Evolutionary conservation across 352 stramenopile species (phyloP).

Genomic region (Phytophthora sp.): DNA sequence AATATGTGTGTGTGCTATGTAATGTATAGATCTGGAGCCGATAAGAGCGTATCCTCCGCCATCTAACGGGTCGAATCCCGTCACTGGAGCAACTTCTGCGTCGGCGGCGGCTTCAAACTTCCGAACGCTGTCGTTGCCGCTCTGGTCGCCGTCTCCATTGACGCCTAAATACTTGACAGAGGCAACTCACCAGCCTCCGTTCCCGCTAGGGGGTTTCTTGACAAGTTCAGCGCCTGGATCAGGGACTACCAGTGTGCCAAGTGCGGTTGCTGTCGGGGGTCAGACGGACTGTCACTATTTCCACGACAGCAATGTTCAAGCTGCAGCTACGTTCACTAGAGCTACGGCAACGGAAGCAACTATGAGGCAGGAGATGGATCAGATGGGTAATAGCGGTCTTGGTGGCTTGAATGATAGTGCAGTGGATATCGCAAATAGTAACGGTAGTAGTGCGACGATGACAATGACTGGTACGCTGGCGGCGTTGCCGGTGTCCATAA

Average conservation of each 20-base stretch:
- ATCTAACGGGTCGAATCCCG: slow-evolving; percentile 9
- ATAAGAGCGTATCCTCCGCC: slow-evolving; percentile 28
- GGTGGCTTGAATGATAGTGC: slow-evolving; percentile 11
- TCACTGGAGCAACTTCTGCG: slow-evolving; percentile 1
- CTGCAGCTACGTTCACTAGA: slow-evolving; percentile 13
- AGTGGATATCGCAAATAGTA: slow-evolving; percentile 2
- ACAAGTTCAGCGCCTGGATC: slow-evolving; percentile 15
- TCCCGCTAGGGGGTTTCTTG: slow-evolving; percentile 22
- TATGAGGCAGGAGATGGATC: slow-evolving; percentile 11
- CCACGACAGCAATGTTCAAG: slow-evolving; percentile 19
- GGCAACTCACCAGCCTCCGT: slow-evolving; percentile 19
- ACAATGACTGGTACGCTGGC: slow-evolving; percentile 17
- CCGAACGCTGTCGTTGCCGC: slow-evolving; percentile 22
- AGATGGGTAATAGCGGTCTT: slow-evolving; percentile 8
- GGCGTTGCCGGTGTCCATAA: slow-evolving; percentile 15
- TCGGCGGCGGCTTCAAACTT: slow-evolving; percentile 15
- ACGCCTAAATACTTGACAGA: slow-evolving; percentile 35
- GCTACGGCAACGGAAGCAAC: slow-evolving; percentile 10
- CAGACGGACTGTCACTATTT: slow-evolving; percentile 19
- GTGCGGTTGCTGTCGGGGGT: slow-evolving; percentile 3
- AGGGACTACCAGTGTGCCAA: slow-evolving; percentile 5
- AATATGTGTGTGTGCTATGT: not conserved
- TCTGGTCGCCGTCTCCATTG: slow-evolving; percentile 32
- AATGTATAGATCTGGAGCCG: slow-evolving; percentile 25
- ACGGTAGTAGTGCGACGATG: slow-evolving; percentile 11